These are phyloP conservation scores for Ascosphaera apis DNA, from an alignment of 2,329 filamentous ascomycete species.

Conservation along the genomic window DNA sequence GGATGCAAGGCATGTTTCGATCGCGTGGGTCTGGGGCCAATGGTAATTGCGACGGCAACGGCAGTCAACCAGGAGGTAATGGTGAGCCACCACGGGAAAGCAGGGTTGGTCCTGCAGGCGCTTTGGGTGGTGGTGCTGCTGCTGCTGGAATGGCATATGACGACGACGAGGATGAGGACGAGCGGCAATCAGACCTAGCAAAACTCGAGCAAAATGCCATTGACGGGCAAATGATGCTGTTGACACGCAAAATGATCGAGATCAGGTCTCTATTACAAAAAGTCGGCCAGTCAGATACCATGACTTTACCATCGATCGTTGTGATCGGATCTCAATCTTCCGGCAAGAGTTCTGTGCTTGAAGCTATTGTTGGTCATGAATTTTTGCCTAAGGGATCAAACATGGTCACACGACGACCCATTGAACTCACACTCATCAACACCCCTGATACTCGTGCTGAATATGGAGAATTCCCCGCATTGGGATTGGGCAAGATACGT, in stretches of 20 bases:
- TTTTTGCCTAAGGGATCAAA: constrained; percentile 96
- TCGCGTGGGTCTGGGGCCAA: constrained; percentile 30
- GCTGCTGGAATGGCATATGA: constrained; percentile 62
- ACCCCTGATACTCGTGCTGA: constrained; percentile 69
- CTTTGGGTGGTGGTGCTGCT: constrained; percentile 44
- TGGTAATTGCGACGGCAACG: constrained; percentile 21
- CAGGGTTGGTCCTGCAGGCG: constrained; percentile 29
- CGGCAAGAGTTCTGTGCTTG: constrained; percentile 89
- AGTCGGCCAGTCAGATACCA: constrained; percentile 70
- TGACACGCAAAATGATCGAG: constrained; percentile 99
- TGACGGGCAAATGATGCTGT: constrained; percentile 98
- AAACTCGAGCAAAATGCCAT: constrained; percentile 25
- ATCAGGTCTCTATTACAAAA: constrained; percentile 78
- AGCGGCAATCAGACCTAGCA: too few species aligned
- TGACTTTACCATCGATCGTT: constrained; percentile 91
- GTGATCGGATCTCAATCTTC: constrained; percentile 97
- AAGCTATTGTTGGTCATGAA: constrained; percentile 93
- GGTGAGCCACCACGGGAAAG: constrained; percentile 31
- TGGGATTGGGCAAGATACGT: constrained; percentile 70
- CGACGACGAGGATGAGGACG: constrained; percentile 38
- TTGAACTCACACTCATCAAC: constrained; percentile 89
- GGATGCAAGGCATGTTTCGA: constrained; percentile 52
- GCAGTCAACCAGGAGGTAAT: constrained; percentile 20
- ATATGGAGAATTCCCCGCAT: constrained; percentile 87
- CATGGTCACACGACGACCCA: constrained; percentile 91